Evolutionary conservation across 2,329 filamentous ascomycete species (phyloP).

Genomic region (Cercospora sp.): DNA sequence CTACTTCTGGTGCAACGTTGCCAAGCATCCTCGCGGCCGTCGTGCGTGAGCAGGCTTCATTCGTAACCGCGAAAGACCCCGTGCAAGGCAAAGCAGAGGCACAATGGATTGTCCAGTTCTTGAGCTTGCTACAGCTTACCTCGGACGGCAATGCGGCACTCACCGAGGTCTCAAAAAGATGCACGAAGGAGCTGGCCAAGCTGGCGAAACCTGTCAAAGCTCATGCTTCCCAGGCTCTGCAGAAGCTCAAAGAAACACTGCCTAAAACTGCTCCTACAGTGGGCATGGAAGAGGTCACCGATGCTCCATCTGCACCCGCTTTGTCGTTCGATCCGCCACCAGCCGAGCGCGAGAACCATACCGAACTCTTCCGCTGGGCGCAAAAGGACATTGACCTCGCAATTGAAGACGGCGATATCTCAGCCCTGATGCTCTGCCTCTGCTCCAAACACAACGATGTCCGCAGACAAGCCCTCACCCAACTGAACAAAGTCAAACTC

Average conservation of each 20-base stretch:
- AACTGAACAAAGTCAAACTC: slow-evolving; percentile 63
- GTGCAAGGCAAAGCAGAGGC: slow-evolving; percentile 18
- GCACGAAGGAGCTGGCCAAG: slow-evolving; percentile 12
- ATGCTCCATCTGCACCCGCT: neutral
- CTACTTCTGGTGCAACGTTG: slow-evolving; percentile 30
- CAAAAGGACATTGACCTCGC: slow-evolving; percentile 76
- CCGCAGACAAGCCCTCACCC: slow-evolving; percentile 72
- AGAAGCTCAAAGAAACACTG: neutral
- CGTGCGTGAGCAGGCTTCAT: slow-evolving; percentile 76
- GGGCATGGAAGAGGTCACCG: neutral
- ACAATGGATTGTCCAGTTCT: slow-evolving; percentile 29
- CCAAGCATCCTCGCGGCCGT: slow-evolving; percentile 68
- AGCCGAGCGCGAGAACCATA: slow-evolving; percentile 47
- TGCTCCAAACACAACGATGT: slow-evolving; percentile 74
- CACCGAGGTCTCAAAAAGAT: neutral
- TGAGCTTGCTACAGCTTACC: slow-evolving; percentile 23
- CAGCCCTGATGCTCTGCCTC: slow-evolving; percentile 71
- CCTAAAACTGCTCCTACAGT: neutral
- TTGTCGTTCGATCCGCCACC: slow-evolving; percentile 42
- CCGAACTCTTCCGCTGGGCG: slow-evolving; percentile 63
- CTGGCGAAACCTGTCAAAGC: neutral
- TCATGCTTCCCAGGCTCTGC: neutral
- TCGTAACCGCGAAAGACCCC: slow-evolving; percentile 40
- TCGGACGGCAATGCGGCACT: slow-evolving; percentile 17
- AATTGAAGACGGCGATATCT: slow-evolving; percentile 73